Evolutionary conservation across 805 yeast species (phyloP), one percentile per base, ranked within the genome.

Genomic region (Sugiyamaella valdiviana): DNA sequence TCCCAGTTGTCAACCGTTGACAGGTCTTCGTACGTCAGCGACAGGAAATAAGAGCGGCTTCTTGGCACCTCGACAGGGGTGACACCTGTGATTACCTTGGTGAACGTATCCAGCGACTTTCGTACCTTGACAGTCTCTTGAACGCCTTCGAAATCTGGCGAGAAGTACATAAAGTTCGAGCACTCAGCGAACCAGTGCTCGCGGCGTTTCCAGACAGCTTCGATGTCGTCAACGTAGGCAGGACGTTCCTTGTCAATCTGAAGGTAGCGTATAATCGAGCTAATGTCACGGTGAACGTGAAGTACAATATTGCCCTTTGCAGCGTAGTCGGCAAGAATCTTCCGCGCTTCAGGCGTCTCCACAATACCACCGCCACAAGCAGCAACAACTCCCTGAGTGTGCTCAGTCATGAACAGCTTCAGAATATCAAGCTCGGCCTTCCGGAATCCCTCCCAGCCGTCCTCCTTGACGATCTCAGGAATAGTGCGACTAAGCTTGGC

Each of bases 341-440:
- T 72, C 58, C 97, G 77, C 3, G 95, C 80, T n/a, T 65, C 75
- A 6, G 73, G 73, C 36, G 76, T 76, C 67, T 91, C 98, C 22
- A 93, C 95, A 51, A 93, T 74, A 7, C 99, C 99, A 39, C 99
- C 99, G 29, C 99, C 99, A 44, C 96, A 86, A 0, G 98, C 86
- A 47, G 91, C 75, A 19, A 91, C 85, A 58, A 80, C 72, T 4
- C 83, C 83, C 15, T 64, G 62, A 2, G 75, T 71, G 48, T 69
- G 63, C 10, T 62, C 57, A 2, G 63, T 53, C 16, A 85, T 53
- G 24, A 74, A 70, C 42, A 78, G 76, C 44, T 73, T 66, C 53
- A 85, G 76, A 39, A 85, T 68, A 38, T 67, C 69, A 5, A 76
- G 57, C 64, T 93, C 99, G 46, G 71, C 66, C 22, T 63, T 69